Percentiles rank a stretch among this genome's conserved stretches.
These are phyloP conservation scores for Elaeis oleifera DNA, from an alignment of 202 grass and related monocot genomes.

Conservation along the genomic window DNA sequence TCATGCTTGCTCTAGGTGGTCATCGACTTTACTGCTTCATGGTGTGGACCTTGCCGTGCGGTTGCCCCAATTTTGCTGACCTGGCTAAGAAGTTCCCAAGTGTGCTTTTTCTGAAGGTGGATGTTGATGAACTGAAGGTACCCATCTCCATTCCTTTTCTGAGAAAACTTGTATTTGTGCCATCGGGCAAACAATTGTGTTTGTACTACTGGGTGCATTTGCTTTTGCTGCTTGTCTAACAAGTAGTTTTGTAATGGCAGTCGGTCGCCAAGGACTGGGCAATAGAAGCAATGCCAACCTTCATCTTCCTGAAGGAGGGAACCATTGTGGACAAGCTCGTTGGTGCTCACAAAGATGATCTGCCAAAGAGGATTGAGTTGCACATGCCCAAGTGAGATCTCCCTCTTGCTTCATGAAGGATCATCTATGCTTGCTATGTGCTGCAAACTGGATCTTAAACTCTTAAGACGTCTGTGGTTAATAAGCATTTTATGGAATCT, in stretches of 20 bases:
- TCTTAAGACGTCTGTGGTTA: too few species aligned
- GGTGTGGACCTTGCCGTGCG: background rate
- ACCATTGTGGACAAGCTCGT: constrained; percentile 9
- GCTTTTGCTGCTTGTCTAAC: too few species aligned
- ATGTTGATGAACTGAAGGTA: constrained; percentile 5
- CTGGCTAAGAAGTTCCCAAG: constrained; percentile 3
- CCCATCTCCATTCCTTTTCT: background rate
- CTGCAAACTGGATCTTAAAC: too few species aligned
- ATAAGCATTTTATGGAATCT: too few species aligned
- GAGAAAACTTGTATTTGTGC: too few species aligned
- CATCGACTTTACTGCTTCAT: constrained; percentile 3
- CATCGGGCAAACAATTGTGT: too few species aligned
- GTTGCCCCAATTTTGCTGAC: background rate
- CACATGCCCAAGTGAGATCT: background rate
- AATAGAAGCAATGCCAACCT: constrained; percentile 8
- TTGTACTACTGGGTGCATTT: too few species aligned
- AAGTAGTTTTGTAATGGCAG: background rate
- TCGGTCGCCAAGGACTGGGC: background rate
- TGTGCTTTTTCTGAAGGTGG: constrained; percentile 9
- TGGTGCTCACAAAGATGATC: background rate
- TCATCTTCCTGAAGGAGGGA: constrained; percentile 6
- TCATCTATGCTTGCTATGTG: too few species aligned
- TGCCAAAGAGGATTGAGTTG: background rate
- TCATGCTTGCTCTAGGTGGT: background rate
- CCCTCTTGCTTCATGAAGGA: too few species aligned